Percentiles rank a stretch among this genome's conserved stretches.
phyloP scores from a whole-genome alignment of 2,329 filamentous ascomycete genomes.

The Anisogramma anomala region DNA sequence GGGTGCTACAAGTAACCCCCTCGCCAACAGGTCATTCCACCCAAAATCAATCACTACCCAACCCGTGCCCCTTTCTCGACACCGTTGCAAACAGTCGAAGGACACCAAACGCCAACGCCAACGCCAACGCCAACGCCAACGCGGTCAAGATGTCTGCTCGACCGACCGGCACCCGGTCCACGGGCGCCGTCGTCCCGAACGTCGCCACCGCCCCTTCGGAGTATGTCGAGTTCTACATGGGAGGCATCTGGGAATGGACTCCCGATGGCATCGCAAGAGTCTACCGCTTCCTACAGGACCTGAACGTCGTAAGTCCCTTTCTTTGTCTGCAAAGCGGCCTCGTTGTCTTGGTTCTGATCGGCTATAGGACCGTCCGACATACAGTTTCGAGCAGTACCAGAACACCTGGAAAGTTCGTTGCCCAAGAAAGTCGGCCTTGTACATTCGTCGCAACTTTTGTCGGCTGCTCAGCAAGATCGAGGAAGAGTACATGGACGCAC shows the following conservation, averaged over 20 bases:
- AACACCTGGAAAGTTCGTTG: slow-evolving; percentile 6
- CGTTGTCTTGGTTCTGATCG: not conserved
- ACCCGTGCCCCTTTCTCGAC: too few species aligned
- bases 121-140: too few species aligned
- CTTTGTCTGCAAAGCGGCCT: not conserved
- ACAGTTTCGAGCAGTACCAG: slow-evolving; percentile 16
- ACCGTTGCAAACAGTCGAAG: too few species aligned
- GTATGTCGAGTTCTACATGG: slow-evolving; percentile 18
- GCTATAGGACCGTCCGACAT: slow-evolving; percentile 15
- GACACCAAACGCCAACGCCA: too few species aligned
- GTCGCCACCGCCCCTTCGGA: not conserved
- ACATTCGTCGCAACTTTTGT: slow-evolving; percentile 1
- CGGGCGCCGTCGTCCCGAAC: not conserved
- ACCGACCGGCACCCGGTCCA: not conserved
- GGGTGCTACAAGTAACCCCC: too few species aligned
- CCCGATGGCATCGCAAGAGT: slow-evolving; percentile 16
- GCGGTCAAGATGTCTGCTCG: not conserved
- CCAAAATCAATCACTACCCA: too few species aligned
- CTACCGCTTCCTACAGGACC: slow-evolving; percentile 13
- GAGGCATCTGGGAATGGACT: slow-evolving; percentile 20
- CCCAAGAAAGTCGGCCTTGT: not conserved
- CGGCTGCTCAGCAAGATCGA: slow-evolving; percentile 1
- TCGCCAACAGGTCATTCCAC: too few species aligned
- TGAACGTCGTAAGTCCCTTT: slow-evolving; percentile 12
- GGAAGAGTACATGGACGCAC: slow-evolving; percentile 27